Evolutionary conservation across 2,329 filamentous ascomycete species (phyloP).

Genomic region (Hypocrella siamensis): DNA sequence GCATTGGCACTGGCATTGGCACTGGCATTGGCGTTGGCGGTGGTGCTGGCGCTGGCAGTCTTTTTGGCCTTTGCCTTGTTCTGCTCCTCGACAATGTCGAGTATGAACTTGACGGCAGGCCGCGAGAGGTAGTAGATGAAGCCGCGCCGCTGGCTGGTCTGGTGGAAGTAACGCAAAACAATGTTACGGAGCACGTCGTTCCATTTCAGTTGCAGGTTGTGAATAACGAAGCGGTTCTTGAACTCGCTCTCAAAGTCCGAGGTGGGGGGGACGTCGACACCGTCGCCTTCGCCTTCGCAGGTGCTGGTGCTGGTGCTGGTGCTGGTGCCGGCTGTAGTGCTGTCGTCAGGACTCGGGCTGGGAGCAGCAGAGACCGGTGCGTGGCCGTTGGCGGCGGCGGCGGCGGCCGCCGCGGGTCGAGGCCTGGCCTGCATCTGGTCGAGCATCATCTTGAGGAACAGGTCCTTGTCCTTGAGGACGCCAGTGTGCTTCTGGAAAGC

Average conservation of each 20-base stretch:
- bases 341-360: too few relatives aligned
- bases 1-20: too few relatives aligned
- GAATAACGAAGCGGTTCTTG: conserved; percentile 94
- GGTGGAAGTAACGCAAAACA: conserved; percentile 90
- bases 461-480: conserved; percentile 41
- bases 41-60: conserved; percentile 8
- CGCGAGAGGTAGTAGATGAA: conserved; percentile 97
- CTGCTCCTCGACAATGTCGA: conserved; percentile 95
- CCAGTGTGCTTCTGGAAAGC: conserved; percentile 37
- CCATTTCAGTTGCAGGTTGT: conserved; percentile 97
- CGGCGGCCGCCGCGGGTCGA: conserved; percentile 12
- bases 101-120: conserved; percentile 90
- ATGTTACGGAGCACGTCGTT: conserved; percentile 94
- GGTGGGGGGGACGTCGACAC: conserved; percentile 50
- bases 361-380: too few relatives aligned
- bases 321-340: conserved; percentile 13
- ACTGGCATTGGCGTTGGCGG: too few relatives aligned
- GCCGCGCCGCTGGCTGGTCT: conserved; percentile 86
- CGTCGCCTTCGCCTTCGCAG: conserved; percentile 13
- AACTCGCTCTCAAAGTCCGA: conserved; percentile 87
- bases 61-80: conserved; percentile 45
- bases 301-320: conserved; percentile 8
- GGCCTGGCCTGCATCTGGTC: conserved; percentile 27
- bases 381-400: conserved; percentile 6
- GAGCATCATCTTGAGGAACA: conserved; percentile 43